Conservation (phyloP, 192 early-diverging fungal genomes). For the Coemansia sp. region DNA sequence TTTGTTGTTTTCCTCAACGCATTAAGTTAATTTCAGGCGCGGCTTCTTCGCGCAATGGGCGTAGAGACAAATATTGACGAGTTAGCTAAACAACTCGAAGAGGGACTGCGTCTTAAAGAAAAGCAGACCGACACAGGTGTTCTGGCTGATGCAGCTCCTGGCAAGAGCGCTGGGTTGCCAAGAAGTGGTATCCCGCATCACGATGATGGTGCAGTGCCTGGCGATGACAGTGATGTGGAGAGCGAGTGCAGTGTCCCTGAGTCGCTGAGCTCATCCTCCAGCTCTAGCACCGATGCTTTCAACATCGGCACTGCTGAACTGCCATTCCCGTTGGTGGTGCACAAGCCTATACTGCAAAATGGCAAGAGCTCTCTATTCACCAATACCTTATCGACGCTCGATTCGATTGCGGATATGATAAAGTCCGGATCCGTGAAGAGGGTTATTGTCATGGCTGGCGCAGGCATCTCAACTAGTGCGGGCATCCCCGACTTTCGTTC, state of each 20-base stretch:
- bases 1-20: background rate
- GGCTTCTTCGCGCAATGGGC: constrained; percentile 1
- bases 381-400: constrained; percentile 17
- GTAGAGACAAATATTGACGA: constrained; percentile 13
- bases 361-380: constrained; percentile 20
- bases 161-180: background rate
- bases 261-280: constrained; percentile 15
- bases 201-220: constrained; percentile 8
- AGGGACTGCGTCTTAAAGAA: constrained; percentile 16
- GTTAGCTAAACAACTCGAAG: constrained; percentile 28
- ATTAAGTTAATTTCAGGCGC: background rate
- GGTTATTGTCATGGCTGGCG: constrained; percentile 90
- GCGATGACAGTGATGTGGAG: constrained; percentile 9
- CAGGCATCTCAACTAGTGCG: constrained; percentile 74
- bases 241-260: constrained; percentile 9
- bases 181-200: background rate
- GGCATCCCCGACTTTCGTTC: constrained; percentile 93
- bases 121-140: background rate
- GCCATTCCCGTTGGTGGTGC: constrained; percentile 9
- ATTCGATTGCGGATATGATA: constrained; percentile 33
- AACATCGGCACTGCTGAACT: background rate
- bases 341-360: constrained; percentile 15
- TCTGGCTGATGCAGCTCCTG: background rate
- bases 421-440: constrained; percentile 23
- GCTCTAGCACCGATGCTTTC: constrained; percentile 14